These are phyloP conservation scores for Mrakia gelida DNA, from an alignment of 768 basidiomycete genomes.

Conservation along the genomic window DNA sequence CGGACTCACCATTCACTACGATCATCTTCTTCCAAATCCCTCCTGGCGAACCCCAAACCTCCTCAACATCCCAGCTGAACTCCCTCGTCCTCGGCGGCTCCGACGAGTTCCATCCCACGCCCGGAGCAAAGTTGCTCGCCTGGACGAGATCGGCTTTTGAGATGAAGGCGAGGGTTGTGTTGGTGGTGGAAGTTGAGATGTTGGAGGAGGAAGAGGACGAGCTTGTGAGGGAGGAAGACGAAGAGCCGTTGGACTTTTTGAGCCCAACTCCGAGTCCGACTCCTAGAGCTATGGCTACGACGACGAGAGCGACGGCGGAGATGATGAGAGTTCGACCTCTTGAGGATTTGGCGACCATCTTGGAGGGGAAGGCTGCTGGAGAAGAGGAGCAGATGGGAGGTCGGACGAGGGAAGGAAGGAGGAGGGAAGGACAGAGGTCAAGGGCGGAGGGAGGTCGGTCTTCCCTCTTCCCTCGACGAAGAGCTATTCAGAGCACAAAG, in stretches of 20 bases:
- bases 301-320: slow-evolving; percentile 16
- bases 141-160: not conserved
- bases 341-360: not conserved
- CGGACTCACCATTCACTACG: slow-evolving; percentile 33
- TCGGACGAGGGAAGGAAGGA: not conserved
- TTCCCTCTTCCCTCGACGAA: too few species aligned
- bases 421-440: not conserved
- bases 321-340: not conserved
- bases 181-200: not conserved
- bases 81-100: slow-evolving; percentile 4
- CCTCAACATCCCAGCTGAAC: slow-evolving; percentile 25
- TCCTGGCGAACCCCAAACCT: slow-evolving; percentile 23
- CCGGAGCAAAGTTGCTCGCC: not conserved
- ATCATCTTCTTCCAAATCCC: slow-evolving; percentile 32
- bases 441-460: not conserved
- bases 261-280: slow-evolving; percentile 33
- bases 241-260: not conserved
- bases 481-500: too few species aligned
- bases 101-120: not conserved
- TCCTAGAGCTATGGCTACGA: slow-evolving; percentile 32
- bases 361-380: not conserved
- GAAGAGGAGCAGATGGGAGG: too few species aligned
- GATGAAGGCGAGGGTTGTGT: not conserved
- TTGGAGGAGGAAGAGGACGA: not conserved
- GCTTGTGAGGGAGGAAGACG: not conserved